Conservation (phyloP, 345 rosid genomes). For the Balakata baccata region DNA sequence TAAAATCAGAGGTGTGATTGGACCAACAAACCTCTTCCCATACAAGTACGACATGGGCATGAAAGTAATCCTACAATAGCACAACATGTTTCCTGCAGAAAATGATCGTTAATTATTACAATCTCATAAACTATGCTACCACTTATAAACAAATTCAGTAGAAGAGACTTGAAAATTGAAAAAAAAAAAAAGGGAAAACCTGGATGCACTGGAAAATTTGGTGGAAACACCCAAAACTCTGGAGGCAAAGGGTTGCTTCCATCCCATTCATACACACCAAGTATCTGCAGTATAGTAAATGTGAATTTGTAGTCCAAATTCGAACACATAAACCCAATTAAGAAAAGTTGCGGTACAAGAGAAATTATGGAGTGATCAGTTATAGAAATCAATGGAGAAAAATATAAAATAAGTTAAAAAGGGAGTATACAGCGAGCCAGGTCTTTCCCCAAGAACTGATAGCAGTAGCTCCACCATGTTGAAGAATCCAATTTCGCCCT, state of each 20-base stretch:
- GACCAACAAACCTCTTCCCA: not conserved
- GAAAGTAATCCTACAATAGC: constrained; percentile 5
- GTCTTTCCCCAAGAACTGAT: constrained; percentile 18
- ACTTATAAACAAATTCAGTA: not conserved
- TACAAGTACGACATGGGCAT: constrained; percentile 5
- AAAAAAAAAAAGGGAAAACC: not conserved
- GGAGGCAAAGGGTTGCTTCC: constrained; percentile 4
- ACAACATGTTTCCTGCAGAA: constrained; percentile 5
- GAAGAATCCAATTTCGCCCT: constrained; percentile 21
- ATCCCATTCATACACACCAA: constrained; percentile 2
- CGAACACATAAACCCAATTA: too few relatives aligned
- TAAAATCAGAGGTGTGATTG: constrained; percentile 1
- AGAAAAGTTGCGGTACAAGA: too few relatives aligned
- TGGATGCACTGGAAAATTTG: not conserved
- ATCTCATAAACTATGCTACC: not conserved
- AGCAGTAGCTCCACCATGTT: constrained; percentile 7
- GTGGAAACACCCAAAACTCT: not conserved
- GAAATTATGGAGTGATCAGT: too few relatives aligned
- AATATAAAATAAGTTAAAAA: too few relatives aligned
- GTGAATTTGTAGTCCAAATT: too few relatives aligned
- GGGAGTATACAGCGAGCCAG: not conserved
- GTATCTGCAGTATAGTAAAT: not conserved
- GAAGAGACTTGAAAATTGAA: not conserved
- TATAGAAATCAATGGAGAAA: too few relatives aligned
- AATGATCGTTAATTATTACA: too few relatives aligned